Percentiles rank a stretch among this genome's conserved stretches.
Evolutionary conservation across 2,329 filamentous ascomycete species (phyloP).

Genomic region (Huntiella savannae): DNA sequence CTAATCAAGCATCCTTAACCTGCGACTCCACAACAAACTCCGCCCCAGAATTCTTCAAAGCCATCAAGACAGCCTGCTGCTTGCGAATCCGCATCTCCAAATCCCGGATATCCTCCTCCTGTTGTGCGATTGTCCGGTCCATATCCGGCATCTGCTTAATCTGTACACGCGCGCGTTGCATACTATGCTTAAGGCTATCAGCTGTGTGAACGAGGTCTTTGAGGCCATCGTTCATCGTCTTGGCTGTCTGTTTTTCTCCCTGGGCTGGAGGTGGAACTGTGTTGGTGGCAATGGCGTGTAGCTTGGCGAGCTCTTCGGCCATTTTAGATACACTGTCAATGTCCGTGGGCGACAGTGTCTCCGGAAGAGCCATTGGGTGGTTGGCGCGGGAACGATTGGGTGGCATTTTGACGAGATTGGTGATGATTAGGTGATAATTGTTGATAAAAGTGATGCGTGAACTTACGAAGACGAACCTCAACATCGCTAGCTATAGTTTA

Average conservation of each 20-base stretch:
- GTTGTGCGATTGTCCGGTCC: conserved; percentile 43
- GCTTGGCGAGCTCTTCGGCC: conserved; percentile 59
- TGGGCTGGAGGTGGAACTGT: neutral
- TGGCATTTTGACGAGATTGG: no score
- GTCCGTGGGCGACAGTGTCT: conserved; percentile 56
- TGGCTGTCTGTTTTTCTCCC: neutral
- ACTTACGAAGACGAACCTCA: no score
- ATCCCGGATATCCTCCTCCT: conserved; percentile 49
- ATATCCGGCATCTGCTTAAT: conserved; percentile 52
- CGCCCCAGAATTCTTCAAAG: conserved; percentile 31
- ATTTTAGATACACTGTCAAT: conserved; percentile 43
- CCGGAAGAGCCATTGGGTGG: conserved; percentile 32
- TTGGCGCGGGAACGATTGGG: neutral
- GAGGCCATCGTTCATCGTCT: conserved; percentile 18
- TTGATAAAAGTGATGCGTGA: no score
- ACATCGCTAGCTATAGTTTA: no score
- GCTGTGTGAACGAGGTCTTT: conserved; percentile 69
- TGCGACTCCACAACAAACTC: conserved; percentile 18
- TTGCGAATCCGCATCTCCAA: conserved; percentile 43
- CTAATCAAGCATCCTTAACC: conserved; percentile 4
- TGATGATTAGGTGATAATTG: no score
- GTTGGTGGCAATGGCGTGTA: conserved; percentile 30
- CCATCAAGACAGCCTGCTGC: conserved; percentile 40
- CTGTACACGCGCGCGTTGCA: conserved; percentile 56
- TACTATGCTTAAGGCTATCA: conserved; percentile 61